Evolutionary conservation across 495 filamentous ascomycete genomes (phyloP).

Genomic region (Aspergillus panamensis): DNA sequence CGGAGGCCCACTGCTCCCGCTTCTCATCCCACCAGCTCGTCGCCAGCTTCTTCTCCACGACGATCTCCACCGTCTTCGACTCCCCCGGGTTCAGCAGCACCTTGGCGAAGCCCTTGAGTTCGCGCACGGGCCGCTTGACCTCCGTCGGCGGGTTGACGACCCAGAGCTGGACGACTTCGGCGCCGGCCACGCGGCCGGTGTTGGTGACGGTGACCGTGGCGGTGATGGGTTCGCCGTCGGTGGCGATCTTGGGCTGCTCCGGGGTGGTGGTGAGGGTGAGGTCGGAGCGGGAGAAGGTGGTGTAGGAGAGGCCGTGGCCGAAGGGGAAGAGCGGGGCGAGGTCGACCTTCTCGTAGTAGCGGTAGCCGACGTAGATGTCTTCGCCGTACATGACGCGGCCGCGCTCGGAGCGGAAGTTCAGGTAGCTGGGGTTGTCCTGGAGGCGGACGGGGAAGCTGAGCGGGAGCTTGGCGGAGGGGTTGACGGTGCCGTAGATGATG

Average conservation of each 20-base stretch:
- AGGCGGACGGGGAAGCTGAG: slow-evolving; percentile 63
- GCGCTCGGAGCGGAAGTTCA: slow-evolving; percentile 78
- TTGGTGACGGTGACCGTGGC: slow-evolving; percentile 66
- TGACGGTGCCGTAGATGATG: slow-evolving; percentile 53
- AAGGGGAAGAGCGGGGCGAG: slow-evolving; percentile 71
- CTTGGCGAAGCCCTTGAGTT: slow-evolving; percentile 79
- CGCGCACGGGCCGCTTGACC: slow-evolving; percentile 66
- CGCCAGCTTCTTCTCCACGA: slow-evolving; percentile 67
- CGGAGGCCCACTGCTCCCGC: slow-evolving; percentile 67
- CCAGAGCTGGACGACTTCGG: slow-evolving; percentile 80
- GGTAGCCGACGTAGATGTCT: slow-evolving; percentile 78
- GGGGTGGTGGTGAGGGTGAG: slow-evolving; percentile 45
- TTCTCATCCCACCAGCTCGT: slow-evolving; percentile 80
- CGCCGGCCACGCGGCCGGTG: slow-evolving; percentile 58
- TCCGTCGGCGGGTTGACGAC: slow-evolving; percentile 53
- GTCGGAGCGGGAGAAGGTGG: slow-evolving; percentile 65
- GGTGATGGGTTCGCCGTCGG: slow-evolving; percentile 51
- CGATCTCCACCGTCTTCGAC: slow-evolving; percentile 61
- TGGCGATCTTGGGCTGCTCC: slow-evolving; percentile 27
- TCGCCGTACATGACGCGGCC: slow-evolving; percentile 73
- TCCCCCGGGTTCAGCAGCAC: slow-evolving; percentile 66
- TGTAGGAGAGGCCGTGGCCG: slow-evolving; percentile 81
- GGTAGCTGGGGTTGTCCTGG: slow-evolving; percentile 70
- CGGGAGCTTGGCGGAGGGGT: slow-evolving; percentile 54
- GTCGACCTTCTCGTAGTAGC: slow-evolving; percentile 72